These are phyloP conservation scores for Dryas octopetala DNA, from an alignment of 306 rosid species.

Conservation along the genomic window DNA sequence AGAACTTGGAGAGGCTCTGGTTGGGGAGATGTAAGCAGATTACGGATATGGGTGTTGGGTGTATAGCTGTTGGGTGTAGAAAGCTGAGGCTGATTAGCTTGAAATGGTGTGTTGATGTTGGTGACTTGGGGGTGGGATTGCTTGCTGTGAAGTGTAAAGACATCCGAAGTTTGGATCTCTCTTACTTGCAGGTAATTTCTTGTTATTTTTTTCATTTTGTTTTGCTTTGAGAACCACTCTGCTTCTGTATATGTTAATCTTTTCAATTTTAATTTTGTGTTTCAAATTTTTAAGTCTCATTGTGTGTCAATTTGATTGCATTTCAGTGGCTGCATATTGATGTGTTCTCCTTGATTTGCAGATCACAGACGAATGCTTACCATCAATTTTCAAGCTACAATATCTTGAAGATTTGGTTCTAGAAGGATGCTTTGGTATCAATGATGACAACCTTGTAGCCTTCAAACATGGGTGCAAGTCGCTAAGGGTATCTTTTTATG, in stretches of 20 bases:
- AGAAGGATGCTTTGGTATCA: slow-evolving; percentile 88
- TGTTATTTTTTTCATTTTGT: neutral
- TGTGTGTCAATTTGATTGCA: neutral
- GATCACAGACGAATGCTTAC: slow-evolving; percentile 84
- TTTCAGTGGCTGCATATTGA: neutral
- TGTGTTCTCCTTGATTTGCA: slow-evolving; percentile 29
- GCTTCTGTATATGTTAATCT: neutral
- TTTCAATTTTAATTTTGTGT: neutral
- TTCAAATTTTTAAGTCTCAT: neutral
- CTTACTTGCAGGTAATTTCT: slow-evolving; percentile 68
- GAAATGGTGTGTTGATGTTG: slow-evolving; percentile 86
- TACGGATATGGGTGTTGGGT: slow-evolving; percentile 90
- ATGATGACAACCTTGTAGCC: slow-evolving; percentile 59
- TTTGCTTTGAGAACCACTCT: neutral
- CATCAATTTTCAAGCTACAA: slow-evolving; percentile 67
- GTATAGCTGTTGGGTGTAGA: slow-evolving; percentile 87
- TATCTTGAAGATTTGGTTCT: slow-evolving; percentile 81
- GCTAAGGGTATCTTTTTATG: slow-evolving; percentile 59
- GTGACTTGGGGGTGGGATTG: slow-evolving; percentile 81
- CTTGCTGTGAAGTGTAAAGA: slow-evolving; percentile 82
- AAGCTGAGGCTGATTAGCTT: slow-evolving; percentile 63
- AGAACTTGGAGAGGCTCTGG: slow-evolving; percentile 71
- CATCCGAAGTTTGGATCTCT: slow-evolving; percentile 68
- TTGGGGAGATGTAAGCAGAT: slow-evolving; percentile 69
- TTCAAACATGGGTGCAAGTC: slow-evolving; percentile 71